phyloP scores from a whole-genome alignment of 139 green algal genomes.

The Diplosphaera chodatii region DNA sequence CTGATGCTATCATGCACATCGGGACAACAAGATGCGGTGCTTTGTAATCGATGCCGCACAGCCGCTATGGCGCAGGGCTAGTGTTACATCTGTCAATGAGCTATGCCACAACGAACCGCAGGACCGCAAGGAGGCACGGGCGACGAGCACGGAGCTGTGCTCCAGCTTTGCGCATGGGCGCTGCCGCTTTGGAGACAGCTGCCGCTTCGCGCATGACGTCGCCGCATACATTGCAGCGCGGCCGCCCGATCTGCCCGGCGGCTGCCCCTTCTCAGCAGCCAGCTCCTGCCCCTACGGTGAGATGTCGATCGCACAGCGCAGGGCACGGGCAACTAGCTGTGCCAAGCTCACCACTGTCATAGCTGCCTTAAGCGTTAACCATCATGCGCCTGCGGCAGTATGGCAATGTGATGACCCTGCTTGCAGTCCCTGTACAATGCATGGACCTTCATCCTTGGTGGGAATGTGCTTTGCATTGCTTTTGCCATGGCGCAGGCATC shows the following conservation, averaged over 20 bases:
- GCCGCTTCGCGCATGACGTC: conserved; percentile 71
- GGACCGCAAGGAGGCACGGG: conserved; percentile 21
- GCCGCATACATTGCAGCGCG: conserved; percentile 49
- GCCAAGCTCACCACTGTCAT: too few relatives aligned
- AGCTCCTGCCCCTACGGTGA: conserved; percentile 38
- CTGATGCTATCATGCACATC: too few relatives aligned
- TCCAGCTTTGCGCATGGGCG: conserved; percentile 24
- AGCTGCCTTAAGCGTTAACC: too few relatives aligned
- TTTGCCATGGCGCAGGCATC: conserved; percentile 22
- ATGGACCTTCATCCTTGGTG: not conserved
- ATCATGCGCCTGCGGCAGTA: too few relatives aligned
- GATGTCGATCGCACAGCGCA: too few relatives aligned
- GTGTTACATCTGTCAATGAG: too few relatives aligned
- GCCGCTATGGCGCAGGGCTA: too few relatives aligned
- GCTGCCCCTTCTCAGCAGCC: conserved; percentile 52
- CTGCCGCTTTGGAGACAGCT: conserved; percentile 52
- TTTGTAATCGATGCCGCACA: too few relatives aligned
- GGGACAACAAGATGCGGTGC: too few relatives aligned
- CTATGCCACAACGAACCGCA: conserved; percentile 3
- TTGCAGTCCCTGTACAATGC: not conserved
- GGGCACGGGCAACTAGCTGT: too few relatives aligned
- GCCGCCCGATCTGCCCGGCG: conserved; percentile 59
- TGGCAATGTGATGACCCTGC: too few relatives aligned
- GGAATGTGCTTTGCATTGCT: not conserved
- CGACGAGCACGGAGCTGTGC: conserved; percentile 30